phyloP scores from a whole-genome alignment of 2,329 filamentous ascomycete genomes.

The Botryotinia convoluta region DNA sequence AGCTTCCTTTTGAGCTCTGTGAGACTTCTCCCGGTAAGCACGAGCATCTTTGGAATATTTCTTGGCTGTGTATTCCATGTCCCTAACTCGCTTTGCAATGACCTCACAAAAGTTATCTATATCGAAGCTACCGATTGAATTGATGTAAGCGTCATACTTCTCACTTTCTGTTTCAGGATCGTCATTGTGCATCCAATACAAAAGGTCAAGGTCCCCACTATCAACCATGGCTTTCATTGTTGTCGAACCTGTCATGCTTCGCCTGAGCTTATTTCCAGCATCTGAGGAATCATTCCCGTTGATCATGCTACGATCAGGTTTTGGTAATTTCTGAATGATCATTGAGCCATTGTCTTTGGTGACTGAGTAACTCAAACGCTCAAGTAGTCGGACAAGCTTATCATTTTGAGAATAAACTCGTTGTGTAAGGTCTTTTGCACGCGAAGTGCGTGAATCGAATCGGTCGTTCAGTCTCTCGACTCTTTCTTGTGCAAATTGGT shows the following conservation, averaged over 20 bases:
- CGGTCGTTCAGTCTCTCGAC: constrained; percentile 52
- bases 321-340: constrained; percentile 69
- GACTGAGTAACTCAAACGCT: constrained; percentile 82
- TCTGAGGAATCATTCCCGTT: constrained; percentile 59
- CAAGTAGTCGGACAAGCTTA: constrained; percentile 76
- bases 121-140: constrained; percentile 73
- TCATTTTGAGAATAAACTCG: constrained; percentile 81
- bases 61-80: constrained; percentile 87
- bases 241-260: constrained; percentile 50
- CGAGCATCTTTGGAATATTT: constrained; percentile 91
- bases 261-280: constrained; percentile 51
- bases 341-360: constrained; percentile 70
- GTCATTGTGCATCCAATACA: constrained; percentile 78
- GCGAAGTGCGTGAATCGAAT: constrained; percentile 67
- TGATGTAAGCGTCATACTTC: constrained; percentile 73
- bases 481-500: constrained; percentile 53
- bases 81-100: constrained; percentile 84
- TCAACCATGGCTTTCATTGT: constrained; percentile 56
- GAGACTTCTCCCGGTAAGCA: constrained; percentile 82
- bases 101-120: constrained; percentile 81
- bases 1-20: constrained; percentile 75
- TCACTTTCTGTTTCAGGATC: constrained; percentile 65
- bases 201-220: constrained; percentile 65
- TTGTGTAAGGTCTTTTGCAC: constrained; percentile 80
- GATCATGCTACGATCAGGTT: constrained; percentile 58